phyloP scores from a whole-genome alignment of 805 yeast genomes.

The Phaffomyces opuntiae region DNA sequence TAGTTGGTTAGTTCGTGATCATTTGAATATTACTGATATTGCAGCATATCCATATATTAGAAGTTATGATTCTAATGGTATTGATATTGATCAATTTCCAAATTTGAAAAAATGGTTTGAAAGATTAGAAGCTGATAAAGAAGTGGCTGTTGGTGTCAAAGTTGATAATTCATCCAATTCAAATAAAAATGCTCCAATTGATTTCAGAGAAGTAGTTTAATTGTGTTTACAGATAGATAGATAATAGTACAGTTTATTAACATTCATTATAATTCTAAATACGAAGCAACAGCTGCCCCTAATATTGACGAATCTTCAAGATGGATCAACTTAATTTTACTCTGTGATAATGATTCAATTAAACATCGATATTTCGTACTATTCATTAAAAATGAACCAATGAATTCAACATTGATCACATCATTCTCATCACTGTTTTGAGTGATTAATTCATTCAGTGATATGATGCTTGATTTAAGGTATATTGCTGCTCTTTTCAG shows the following conservation, averaged over 20 bases:
- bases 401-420: constrained; percentile 34
- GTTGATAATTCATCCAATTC: neutral
- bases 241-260: too few species aligned
- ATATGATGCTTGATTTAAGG: constrained; percentile 7
- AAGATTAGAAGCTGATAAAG: constrained; percentile 26
- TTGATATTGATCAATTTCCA: neutral
- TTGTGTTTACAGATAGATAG: too few species aligned
- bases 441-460: constrained; percentile 6
- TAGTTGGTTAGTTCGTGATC: constrained; percentile 54
- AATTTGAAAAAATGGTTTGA: constrained; percentile 2
- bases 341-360: constrained; percentile 23
- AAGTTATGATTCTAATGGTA: neutral
- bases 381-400: constrained; percentile 45
- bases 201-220: neutral
- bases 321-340: constrained; percentile 29
- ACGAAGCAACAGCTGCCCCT: constrained; percentile 50
- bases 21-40: constrained; percentile 52
- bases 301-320: constrained; percentile 41
- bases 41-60: constrained; percentile 28
- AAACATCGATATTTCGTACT: constrained; percentile 28
- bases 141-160: neutral
- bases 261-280: neutral
- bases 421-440: neutral
- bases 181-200: neutral
- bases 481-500: constrained; percentile 29